Evolutionary conservation across 2,329 filamentous ascomycete genomes (phyloP), one percentile per base, ranked within the genome.

Genomic region (Curvularia sp.): DNA sequence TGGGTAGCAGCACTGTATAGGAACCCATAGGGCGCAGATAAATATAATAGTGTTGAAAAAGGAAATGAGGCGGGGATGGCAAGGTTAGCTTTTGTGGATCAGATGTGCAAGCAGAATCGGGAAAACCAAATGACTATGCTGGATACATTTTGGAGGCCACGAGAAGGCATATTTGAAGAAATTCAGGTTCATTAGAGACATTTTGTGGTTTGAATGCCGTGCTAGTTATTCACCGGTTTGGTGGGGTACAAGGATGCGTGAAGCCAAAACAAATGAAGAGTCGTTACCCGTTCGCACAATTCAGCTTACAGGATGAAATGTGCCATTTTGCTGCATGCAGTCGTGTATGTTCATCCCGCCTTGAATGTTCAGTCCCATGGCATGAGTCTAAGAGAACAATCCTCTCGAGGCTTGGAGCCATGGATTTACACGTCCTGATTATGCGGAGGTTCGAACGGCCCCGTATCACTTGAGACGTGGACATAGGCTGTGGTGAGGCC

Each of bases 401-500:
- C n/a, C n/a, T n/a, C n/a, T n/a, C n/a, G n/a, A n/a, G n/a, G n/a
- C n/a, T n/a, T n/a, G n/a, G n/a, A n/a, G n/a, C n/a, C n/a, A n/a
- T n/a, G n/a, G n/a, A n/a, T n/a, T n/a, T n/a, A n/a, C n/a, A n/a
- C n/a, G n/a, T n/a, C n/a, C n/a, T n/a, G n/a, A n/a, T n/a, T n/a
- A n/a, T n/a, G n/a, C n/a, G n/a, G n/a, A n/a, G n/a, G n/a, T n/a
- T 7, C 8, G 27, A 28, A 34, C 41, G 34, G 34, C 45, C n/a
- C 27, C 4, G 21, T 6, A 8, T 25, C 9, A 9, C n/a, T 6
- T 13, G 18, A 10, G 15, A 13, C 18, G 6, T 48, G 13, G 27
- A 36, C 34, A 21, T 39, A 57, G 9, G 18, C 27, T 8, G 46
- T 53, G 18, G 57, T 53, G 39, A 53, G 19, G 7, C 53, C 49